These are phyloP conservation scores for Mycena chlorophos DNA, from an alignment of 768 basidiomycete species.

Conservation along the genomic window DNA sequence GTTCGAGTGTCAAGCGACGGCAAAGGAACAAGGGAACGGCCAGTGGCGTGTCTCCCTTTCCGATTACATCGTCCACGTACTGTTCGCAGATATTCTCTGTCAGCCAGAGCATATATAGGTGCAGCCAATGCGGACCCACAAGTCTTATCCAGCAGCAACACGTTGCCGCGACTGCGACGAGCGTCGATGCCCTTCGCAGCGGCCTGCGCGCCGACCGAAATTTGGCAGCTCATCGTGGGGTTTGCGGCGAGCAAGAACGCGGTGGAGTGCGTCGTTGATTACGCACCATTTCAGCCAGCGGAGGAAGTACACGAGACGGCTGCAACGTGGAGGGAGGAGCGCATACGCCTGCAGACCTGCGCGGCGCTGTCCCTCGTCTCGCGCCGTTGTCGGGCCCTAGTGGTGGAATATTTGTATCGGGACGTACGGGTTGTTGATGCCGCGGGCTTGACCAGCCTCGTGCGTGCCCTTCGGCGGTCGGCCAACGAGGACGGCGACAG, in stretches of 20 bases:
- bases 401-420: conserved; percentile 11
- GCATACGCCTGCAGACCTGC: conserved; percentile 2
- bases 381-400: conserved; percentile 1
- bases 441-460: not conserved
- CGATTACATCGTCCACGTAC: too few species aligned
- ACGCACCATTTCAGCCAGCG: conserved; percentile 4
- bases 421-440: conserved; percentile 6
- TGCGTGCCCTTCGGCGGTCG: not conserved
- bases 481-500: not conserved
- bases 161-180: too few species aligned
- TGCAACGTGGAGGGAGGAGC: not conserved
- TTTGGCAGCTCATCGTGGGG: conserved; percentile 7
- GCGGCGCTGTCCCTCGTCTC: conserved; percentile 4
- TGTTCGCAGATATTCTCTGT: too few species aligned
- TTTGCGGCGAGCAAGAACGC: not conserved
- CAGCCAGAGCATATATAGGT: too few species aligned
- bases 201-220: conserved; percentile 4
- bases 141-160: too few species aligned
- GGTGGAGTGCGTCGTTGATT: not conserved
- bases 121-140: too few species aligned
- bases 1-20: too few species aligned
- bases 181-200: too few species aligned
- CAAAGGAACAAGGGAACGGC: too few species aligned
- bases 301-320: conserved; percentile 2
- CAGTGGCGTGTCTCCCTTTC: too few species aligned